Evolutionary conservation across 2,329 filamentous ascomycete genomes (phyloP), one percentile per base, ranked within the genome.

Genomic region (Ophiocordyceps unilateralis): DNA sequence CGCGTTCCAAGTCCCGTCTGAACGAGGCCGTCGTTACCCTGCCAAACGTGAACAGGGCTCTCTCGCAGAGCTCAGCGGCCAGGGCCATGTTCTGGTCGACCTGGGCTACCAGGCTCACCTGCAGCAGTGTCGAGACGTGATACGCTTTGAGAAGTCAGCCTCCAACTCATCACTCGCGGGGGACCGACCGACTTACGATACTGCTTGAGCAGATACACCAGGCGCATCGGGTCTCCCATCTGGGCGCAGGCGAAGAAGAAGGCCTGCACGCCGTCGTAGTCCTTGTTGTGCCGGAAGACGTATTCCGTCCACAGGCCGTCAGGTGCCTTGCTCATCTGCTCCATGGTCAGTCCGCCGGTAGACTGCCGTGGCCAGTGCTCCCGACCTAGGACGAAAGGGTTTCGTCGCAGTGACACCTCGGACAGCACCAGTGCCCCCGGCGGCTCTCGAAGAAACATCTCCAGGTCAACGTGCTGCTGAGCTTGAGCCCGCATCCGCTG

Each of bases 1-100:
- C 91, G 54, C 80, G 73, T 43, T 82, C 74, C 6, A 98, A 62
- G 48, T 81, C 79, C 44, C 76, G 75, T 8, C 80, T 71, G 58
- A 96, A 98, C 0, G 82, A 76, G 9, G 85, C 89, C 46, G 91
- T 79, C 0, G 86, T 78, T 4, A 87, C 83, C 32, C 89, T 76
- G n/a, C 89, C 91, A 56, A 96, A 89, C 0, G 84, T 83, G 63
- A 95, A 96, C 6, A 98, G 71, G 0, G 89, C 88, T 39, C 91
- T 76, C 62, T 96, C 89, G 43, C 93, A 76, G 2, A 96, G 72
- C 53, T 96, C 88, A 4, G 85, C 81, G 0, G 89, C 80, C 4
- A 91, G 74, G 1, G 88, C 77, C 57, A 87, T 81, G 55, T 96
- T 91, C 43, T 86, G 78, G 55, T 95, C 86, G 50, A 94, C 83